Evolutionary conservation across 331 rosid species (phyloP), one percentile per base, ranked within the genome.

Genomic region (Ulmus americana): DNA sequence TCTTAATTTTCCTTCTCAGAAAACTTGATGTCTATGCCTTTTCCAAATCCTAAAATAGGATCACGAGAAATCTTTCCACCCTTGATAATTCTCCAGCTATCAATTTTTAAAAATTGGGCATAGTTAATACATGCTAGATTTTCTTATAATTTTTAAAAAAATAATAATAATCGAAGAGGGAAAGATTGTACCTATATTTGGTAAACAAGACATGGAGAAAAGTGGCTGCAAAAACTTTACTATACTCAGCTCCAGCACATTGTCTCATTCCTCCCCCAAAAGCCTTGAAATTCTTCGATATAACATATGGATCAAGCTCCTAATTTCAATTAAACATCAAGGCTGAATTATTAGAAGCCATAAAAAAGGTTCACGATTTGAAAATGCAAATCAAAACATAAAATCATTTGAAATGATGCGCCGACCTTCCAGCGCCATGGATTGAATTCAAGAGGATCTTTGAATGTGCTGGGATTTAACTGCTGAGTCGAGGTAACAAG

Each of bases 361-460:
- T 4, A 10, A 14, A 43, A 8, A 0, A 20, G 22, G 22, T 20
- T 20, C 22, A 20, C 1, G 22, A 20, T 20, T 20, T 20, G 2
- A 20, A 20, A 20, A 20, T 20, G 44, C 2, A 8, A 10, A 35
- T 0, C 10, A 35, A 12, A 28, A 7, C 6, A 41, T 38, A 18
- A 14, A n/a, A 8, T 16, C 40, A 11, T 5, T 0, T 11, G 1
- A 0, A 39, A 3, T 7, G 5, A 39, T 18, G 7, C 43, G 22
- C 28, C 5, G 55, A 43, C 88, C 85, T 80, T 80, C 81, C 84
- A 80, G 13, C 84, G 79, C 79, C 79, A 53, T n/a, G 84, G 84
- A 55, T 80, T 80, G 78, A 76, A 80, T 48, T 58, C 60, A 10
- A 68, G 59, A 6, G 81, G 81, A 47, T 80, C 65, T 55, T 72